A percentile compares a stretch with the other conserved stretches of the same genome.
Evolutionary conservation across 345 rosid genomes (phyloP).

Genomic region (Sisymbrium irio): DNA sequence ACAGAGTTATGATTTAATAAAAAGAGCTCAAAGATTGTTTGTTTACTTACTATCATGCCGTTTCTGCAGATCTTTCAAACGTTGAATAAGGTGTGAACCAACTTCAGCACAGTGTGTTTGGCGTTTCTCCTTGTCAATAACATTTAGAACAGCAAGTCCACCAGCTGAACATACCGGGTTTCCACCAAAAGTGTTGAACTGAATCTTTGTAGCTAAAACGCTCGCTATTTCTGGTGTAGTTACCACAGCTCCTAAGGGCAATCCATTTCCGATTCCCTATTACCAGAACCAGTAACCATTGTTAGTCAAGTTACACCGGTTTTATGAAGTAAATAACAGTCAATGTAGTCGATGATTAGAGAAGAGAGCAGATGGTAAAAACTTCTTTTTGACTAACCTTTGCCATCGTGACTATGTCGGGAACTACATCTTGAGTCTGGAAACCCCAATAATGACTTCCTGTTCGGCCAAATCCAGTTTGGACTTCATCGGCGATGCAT

Average conservation of each 20-base stretch:
- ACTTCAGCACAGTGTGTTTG: conserved; percentile 78
- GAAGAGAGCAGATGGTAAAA: background rate
- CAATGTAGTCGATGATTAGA: background rate
- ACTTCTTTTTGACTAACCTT: conserved; percentile 48
- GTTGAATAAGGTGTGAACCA: conserved; percentile 73
- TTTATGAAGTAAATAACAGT: background rate
- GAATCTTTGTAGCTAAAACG: conserved; percentile 81
- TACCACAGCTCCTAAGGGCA: conserved; percentile 94
- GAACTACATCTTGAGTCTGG: conserved; percentile 86
- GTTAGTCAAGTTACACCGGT: background rate
- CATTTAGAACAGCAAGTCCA: conserved; percentile 90
- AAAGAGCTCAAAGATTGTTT: background rate
- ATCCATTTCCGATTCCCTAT: conserved; percentile 93
- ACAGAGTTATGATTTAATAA: background rate
- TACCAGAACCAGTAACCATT: background rate
- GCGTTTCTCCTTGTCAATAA: conserved; percentile 83
- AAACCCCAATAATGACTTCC: conserved; percentile 98
- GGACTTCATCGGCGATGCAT: conserved; percentile 97
- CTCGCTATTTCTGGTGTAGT: conserved; percentile 95
- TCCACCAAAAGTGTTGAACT: conserved; percentile 94
- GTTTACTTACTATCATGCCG: conserved; percentile 63
- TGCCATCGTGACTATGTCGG: conserved; percentile 97
- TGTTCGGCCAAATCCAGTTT: conserved; percentile 89
- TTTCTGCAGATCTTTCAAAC: conserved; percentile 64
- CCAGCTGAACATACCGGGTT: conserved; percentile 97